Evolutionary conservation across 1,284 basidiomycete genomes (phyloP), one percentile per base, ranked within the genome.

Genomic region (Ustilago lituana): DNA sequence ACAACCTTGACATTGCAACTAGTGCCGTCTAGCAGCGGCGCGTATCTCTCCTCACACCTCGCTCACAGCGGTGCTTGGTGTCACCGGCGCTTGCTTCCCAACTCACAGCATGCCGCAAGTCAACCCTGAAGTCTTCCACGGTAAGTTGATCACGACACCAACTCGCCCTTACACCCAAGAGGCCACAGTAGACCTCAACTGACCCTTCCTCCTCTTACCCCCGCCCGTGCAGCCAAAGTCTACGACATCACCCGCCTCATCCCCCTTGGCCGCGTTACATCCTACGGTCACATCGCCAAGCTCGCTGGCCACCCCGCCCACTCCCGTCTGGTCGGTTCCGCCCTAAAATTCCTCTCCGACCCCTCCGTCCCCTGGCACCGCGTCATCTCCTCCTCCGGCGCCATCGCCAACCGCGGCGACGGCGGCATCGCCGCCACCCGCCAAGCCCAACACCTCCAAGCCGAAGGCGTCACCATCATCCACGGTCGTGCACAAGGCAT

Each of bases 331-430:
- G 79, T 81, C 10, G 79, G 79, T 0, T 47, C 69, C 3, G 79
- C 79, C 1, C 62, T 81, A 9, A 79, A 79, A 41, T 73, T 74
- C 53, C 49, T 80, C 15, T 67, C 73, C 39, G 68, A 67, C 22
- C 52, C 60, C 29, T 36, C 49, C 14, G 73, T 79, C 5, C 79
- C 77, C 0, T 79, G 79, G 77, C 76, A 77, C 33, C 67, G 80
- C 9, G 79, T 82, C 22, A 66, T 82, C 33, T 52, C 62, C 14
- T 53, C 80, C 1, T 67, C 64, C 12, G 80, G 80, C 2, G 58
- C 67, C 23, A 80, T 82, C 45, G 72, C 78, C 6, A 74, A 77
- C 20, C 64, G 80, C n/a, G 80, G 80, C 11, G 79, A 80, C 50
- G 77, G 77, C 12, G 80, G 79, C 1, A 39, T 57, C 3, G 80